Base-by-base conservation (phyloP, 2,329 filamentous ascomycete species). In the Colletotrichum sp. region DNA sequence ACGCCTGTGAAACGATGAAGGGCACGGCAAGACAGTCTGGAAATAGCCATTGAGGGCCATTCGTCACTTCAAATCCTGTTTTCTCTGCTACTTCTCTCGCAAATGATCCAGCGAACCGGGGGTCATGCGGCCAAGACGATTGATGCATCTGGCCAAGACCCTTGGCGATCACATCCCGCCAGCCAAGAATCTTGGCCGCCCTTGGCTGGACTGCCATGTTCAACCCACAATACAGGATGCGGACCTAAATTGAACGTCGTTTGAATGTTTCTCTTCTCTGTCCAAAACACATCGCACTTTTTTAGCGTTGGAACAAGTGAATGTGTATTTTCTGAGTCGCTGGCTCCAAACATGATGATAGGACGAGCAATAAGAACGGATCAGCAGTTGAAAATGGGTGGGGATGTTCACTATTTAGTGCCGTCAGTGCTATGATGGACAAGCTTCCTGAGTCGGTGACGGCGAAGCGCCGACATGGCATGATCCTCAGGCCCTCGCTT, bases 31-130 rank as follows among this genome's bases (percentile, higher is more conserved):
- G 28, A 9, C 8, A 30, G 28, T 9, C 8, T 30, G 28, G 28
- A 30, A 9, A 3, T 9, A 9, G 9, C 10, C n/a, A n/a, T 3
- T 49, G 10, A 4, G 10, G 4, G 2, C 6, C 1, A 21, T 13
- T 52, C 44, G 10, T 13, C 44, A 13, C 3, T 21, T 52, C 10
- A 12, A 13, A 8, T 10, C n/a, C 44, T 13, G 44, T 13, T 52
- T 49, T 0, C 44, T 0, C 0, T 21, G 44, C n/a, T 13, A 0
- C 0, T 21, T 0, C n/a, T 0, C n/a, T 52, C n/a, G n/a, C 44
- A 13, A 52, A 13, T 0, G 10, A 21, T 52, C 44, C 44, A 52
- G 44, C 44, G n/a, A 52, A 13, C 44, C n/a, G n/a, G 30, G 13
- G 21, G 16, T 36, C 16, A 39, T 63, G 26, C 67, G 55, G 26